Percentiles rank a stretch among this genome's conserved stretches.
These are phyloP conservation scores for Dipodascus geniculatus DNA, from an alignment of 805 yeast species.

Conservation along the genomic window DNA sequence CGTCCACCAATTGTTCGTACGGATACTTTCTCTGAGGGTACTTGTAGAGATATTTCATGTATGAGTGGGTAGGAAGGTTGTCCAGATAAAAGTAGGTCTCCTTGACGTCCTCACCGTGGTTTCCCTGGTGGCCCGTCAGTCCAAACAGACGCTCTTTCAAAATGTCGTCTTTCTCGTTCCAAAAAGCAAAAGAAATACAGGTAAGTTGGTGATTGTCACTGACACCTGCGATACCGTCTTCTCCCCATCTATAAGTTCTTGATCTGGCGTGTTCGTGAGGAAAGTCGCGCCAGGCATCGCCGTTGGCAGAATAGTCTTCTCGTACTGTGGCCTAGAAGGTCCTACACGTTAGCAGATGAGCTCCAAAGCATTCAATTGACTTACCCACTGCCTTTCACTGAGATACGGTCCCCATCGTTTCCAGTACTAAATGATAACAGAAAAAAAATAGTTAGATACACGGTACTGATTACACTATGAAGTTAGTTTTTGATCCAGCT, in stretches of 20 bases:
- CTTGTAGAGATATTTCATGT: constrained; percentile 83
- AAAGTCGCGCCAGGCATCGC: constrained; percentile 85
- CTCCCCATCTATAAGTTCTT: constrained; percentile 88
- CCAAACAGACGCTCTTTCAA: constrained; percentile 83
- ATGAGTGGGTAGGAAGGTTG: constrained; percentile 87
- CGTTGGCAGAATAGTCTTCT: constrained; percentile 76
- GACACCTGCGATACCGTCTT: constrained; percentile 87
- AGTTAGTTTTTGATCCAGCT: not conserved
- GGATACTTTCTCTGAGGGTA: constrained; percentile 85
- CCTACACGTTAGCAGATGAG: no score
- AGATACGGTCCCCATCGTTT: constrained; percentile 87
- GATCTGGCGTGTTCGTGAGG: constrained; percentile 76
- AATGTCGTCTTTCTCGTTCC: constrained; percentile 83
- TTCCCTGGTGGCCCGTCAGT: constrained; percentile 84
- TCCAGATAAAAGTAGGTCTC: constrained; percentile 57
- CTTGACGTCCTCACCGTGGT: constrained; percentile 93
- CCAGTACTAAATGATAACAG: constrained; percentile 43
- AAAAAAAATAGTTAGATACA: not conserved
- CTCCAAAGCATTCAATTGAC: no score
- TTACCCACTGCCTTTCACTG: constrained; percentile 72
- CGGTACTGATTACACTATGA: not conserved
- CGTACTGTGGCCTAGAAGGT: constrained; percentile 36
- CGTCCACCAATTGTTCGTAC: constrained; percentile 58
- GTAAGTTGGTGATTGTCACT: constrained; percentile 71
- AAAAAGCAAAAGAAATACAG: constrained; percentile 70